phyloP scores from a whole-genome alignment of 2,329 filamentous ascomycete species.

The Aureobasidium sp. region DNA sequence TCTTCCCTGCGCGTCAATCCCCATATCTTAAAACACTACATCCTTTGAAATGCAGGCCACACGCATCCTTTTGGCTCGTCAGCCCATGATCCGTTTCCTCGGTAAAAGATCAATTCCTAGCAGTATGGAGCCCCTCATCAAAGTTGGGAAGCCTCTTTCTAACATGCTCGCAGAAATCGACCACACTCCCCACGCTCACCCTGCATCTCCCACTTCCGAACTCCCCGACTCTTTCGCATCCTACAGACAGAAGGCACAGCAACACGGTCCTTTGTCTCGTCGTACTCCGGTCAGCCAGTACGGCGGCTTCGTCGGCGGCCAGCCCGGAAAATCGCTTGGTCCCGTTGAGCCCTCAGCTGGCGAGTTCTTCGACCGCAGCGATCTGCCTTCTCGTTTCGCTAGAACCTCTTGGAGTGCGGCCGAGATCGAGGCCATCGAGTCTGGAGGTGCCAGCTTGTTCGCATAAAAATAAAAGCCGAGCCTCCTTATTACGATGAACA shows the following conservation, averaged over 20 bases:
- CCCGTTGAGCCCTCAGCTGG: conserved; percentile 64
- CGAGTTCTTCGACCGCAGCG: conserved; percentile 78
- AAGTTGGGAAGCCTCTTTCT: not conserved
- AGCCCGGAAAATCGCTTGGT: conserved; percentile 64
- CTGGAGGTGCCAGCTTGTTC: conserved; percentile 69
- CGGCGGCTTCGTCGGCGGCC: conserved; percentile 48
- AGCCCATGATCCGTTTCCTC: conserved; percentile 47
- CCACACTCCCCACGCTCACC: conserved; percentile 67
- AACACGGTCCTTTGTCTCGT: conserved; percentile 60
- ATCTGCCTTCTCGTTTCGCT: conserved; percentile 80
- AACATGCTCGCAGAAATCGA: conserved; percentile 53
- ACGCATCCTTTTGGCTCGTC: conserved; percentile 39
- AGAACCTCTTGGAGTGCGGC: conserved; percentile 64
- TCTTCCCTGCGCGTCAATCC: not conserved
- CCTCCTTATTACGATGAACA: not conserved
- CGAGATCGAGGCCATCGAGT: conserved; percentile 95
- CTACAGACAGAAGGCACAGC: conserved; percentile 71
- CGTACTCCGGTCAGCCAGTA: conserved; percentile 21
- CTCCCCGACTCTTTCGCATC: conserved; percentile 66
- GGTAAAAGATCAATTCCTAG: conserved; percentile 42
- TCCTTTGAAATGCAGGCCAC: conserved; percentile 38
- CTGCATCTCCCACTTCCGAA: conserved; percentile 58
- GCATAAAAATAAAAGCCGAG: conserved; percentile 33
- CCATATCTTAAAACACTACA: conserved; percentile 1
- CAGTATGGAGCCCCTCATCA: conserved; percentile 29